phyloP scores from a whole-genome alignment of 2,329 filamentous ascomycete genomes.

The Mycosphaerella sp. region DNA sequence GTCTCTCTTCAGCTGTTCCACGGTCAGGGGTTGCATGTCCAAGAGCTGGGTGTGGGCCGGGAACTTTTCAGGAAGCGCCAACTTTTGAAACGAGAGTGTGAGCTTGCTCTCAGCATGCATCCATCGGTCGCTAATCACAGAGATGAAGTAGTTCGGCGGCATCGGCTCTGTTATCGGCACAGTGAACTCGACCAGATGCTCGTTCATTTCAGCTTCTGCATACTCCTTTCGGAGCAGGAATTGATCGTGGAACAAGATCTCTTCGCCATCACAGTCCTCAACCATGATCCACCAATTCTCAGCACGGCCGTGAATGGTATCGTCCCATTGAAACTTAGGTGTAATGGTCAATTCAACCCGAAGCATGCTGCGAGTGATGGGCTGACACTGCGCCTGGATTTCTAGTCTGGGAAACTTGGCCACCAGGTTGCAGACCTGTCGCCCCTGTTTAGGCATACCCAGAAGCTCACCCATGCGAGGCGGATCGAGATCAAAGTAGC shows the following conservation, averaged over 20 bases:
- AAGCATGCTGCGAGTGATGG: constrained; percentile 88
- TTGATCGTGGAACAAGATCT: constrained; percentile 89
- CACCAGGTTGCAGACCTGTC: constrained; percentile 76
- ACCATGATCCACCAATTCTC: constrained; percentile 97
- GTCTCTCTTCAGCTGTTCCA: constrained; percentile 78
- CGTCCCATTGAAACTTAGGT: constrained; percentile 95
- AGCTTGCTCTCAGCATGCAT: constrained; percentile 96
- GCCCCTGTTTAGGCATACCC: constrained; percentile 81
- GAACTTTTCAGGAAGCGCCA: constrained; percentile 91
- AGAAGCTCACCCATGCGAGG: constrained; percentile 93
- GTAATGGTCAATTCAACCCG: constrained; percentile 84
- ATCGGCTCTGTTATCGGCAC: constrained; percentile 96
- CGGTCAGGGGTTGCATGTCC: constrained; percentile 83
- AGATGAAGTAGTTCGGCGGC: constrained; percentile 98
- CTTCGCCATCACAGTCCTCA: constrained; percentile 95
- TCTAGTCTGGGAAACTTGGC: constrained; percentile 90
- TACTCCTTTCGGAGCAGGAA: constrained; percentile 90
- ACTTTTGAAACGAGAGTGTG: constrained; percentile 88
- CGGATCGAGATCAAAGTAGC: constrained; percentile 92
- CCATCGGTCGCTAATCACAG: constrained; percentile 90
- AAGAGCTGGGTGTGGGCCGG: constrained; percentile 87
- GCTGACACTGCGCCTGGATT: constrained; percentile 87
- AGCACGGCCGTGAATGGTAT: constrained; percentile 74
- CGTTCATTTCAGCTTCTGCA: constrained; percentile 74
- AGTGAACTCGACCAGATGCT: constrained; percentile 93